These are phyloP conservation scores for Gillenia trifoliata DNA, from an alignment of 306 rosid species.

Conservation along the genomic window DNA sequence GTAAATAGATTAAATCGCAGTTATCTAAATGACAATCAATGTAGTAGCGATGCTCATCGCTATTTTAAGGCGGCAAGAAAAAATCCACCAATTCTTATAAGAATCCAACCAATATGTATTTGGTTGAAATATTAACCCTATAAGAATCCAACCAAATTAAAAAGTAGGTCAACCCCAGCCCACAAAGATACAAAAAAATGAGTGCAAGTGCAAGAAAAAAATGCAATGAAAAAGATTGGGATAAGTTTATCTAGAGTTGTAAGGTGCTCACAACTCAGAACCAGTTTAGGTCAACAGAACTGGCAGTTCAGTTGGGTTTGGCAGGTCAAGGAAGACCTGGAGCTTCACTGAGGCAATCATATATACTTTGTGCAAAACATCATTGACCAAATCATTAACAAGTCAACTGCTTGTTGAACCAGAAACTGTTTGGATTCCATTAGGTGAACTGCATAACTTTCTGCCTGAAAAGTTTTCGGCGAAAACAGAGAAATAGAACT, in stretches of 20 bases:
- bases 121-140: neutral
- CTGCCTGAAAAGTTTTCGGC: neutral
- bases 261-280: neutral
- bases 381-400: neutral
- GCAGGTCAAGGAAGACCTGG: neutral
- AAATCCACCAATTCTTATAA: neutral
- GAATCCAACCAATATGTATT: too few relatives aligned
- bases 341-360: neutral
- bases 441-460: neutral
- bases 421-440: neutral
- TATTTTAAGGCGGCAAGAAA: neutral
- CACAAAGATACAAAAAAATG: neutral
- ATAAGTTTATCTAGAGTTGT: neutral
- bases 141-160: neutral
- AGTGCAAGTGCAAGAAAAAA: too few relatives aligned
- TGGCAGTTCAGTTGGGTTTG: constrained; percentile 10
- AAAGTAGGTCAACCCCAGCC: constrained; percentile 17
- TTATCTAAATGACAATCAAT: neutral
- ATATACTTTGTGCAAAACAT: neutral
- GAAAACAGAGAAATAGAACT: neutral
- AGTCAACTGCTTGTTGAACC: neutral
- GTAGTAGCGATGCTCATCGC: neutral
- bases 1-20: too few relatives aligned
- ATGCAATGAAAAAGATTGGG: neutral
- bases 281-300: constrained; percentile 33